These are phyloP conservation scores for Daldinia eschscholtzii DNA, from an alignment of 2,329 filamentous ascomycete genomes.

Conservation along the genomic window DNA sequence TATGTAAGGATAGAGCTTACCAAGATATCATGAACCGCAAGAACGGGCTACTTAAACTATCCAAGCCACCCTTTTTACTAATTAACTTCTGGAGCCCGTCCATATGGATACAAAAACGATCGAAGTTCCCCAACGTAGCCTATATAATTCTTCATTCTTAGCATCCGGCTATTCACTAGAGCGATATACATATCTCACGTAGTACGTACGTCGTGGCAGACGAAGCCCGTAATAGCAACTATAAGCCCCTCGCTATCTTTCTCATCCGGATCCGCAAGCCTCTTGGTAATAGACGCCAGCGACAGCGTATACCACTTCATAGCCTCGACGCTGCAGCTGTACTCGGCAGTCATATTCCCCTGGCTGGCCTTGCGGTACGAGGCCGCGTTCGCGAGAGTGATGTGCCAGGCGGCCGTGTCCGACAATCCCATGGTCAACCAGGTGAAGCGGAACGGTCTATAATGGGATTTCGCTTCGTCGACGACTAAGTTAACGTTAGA, in stretches of 20 bases:
- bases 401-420: constrained; percentile 47
- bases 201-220: constrained; percentile 48
- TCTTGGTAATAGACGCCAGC: constrained; percentile 43
- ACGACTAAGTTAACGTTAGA: constrained; percentile 42
- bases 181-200: background rate
- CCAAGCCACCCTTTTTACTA: constrained; percentile 46
- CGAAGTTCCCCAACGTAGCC: constrained; percentile 46
- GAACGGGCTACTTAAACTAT: constrained; percentile 43
- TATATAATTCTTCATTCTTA: constrained; percentile 18
- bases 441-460: constrained; percentile 46
- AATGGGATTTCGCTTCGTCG: constrained; percentile 40
- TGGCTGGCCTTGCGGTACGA: constrained; percentile 32
- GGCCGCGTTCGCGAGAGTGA: constrained; percentile 49
- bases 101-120: constrained; percentile 46
- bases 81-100: constrained; percentile 47
- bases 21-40: constrained; percentile 49
- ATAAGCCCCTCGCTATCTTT: constrained; percentile 45
- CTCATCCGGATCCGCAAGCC: constrained; percentile 42
- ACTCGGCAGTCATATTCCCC: constrained; percentile 37
- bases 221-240: constrained; percentile 46
- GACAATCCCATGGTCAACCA: constrained; percentile 48
- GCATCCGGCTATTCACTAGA: background rate
- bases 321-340: constrained; percentile 38
- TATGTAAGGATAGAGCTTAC: constrained; percentile 28
- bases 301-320: constrained; percentile 49